Conservation (phyloP, 2,329 filamentous ascomycete genomes). For the Aspergillus sp. region DNA sequence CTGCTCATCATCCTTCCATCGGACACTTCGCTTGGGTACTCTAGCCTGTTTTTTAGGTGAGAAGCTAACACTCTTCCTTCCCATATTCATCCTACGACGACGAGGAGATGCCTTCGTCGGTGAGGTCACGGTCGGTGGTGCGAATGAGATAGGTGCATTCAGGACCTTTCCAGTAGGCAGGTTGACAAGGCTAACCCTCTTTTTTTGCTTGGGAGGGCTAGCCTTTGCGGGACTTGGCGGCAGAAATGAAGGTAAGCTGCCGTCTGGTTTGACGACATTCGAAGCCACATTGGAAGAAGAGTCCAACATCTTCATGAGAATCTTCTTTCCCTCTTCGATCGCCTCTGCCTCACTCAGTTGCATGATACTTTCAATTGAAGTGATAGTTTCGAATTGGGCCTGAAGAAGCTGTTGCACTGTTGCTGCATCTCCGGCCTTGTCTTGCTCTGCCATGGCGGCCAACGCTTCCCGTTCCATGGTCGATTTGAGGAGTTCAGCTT, state of each 20-base stretch:
- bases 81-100: conserved; percentile 56
- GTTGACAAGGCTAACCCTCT: conserved; percentile 40
- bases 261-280: conserved; percentile 86
- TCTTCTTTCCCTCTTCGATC: conserved; percentile 65
- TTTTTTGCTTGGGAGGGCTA: conserved; percentile 63
- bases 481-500: conserved; percentile 76
- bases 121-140: conserved; percentile 39
- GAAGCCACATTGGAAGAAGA: conserved; percentile 65
- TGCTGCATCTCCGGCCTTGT: conserved; percentile 68
- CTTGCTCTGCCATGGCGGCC: conserved; percentile 69
- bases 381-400: conserved; percentile 85
- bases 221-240: conserved; percentile 62
- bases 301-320: conserved; percentile 70
- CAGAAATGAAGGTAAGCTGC: conserved; percentile 48
- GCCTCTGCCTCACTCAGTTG: conserved; percentile 77
- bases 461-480: conserved; percentile 75
- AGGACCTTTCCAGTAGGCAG: conserved; percentile 20
- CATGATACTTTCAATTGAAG: conserved; percentile 72
- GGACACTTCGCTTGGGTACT: conserved; percentile 68
- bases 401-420: conserved; percentile 76
- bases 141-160: conserved; percentile 24
- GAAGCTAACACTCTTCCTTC: conserved; percentile 67
- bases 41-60: conserved; percentile 64
- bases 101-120: conserved; percentile 74
- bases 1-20: conserved; percentile 88